Evolutionary conservation across 1,284 basidiomycete species (phyloP), one percentile per base, ranked within the genome.

Genomic region (Trichosporon ovoides): DNA sequence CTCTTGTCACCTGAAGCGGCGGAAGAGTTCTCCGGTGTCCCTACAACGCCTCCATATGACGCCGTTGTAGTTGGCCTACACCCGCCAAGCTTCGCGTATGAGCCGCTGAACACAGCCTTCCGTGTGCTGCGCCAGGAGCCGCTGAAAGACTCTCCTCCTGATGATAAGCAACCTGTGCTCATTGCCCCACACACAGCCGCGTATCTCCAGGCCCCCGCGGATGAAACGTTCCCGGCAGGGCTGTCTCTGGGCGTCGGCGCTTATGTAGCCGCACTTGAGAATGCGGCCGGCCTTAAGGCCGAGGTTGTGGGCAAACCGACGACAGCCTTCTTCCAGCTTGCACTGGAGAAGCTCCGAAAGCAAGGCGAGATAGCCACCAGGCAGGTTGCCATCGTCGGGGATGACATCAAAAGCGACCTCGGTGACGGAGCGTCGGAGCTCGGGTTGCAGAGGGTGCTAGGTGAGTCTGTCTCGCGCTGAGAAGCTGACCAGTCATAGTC

Each of bases 51-150:
- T 11, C 57, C 53, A 50, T 60, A 82, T 67, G 85, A 88, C 66
- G 79, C 83, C 0, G 86, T 88, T 50, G 81, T 88, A n/a, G 70
- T 88, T 14, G 86, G 86, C 7, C 80, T 86, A n/a, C 80, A 85
- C 0, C 85, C 84, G 1, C 63, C 76, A 0, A 66, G 78, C 3
- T 79, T 88, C 62, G 77, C 79, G 37, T 88, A 87, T 68, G 72
- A 78, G 2, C 28, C 55, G 16, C 79, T 89, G 54, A 87, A 87
- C 70, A 79, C 78, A 10, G 87, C 87, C 0, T 88, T 88, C 64
- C 81, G 85, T 1, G 79, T 88, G 18, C 80, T 88, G 7, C 67
- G 72, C 13, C 57, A 65, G 6, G 77, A 74, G 56, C 70, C 71
- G 18, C 60, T 74, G 9, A 48, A 38, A 34, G 35, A 31, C 16